Percentiles rank a stretch among this genome's conserved stretches.
phyloP scores from a whole-genome alignment of 768 basidiomycete genomes.

The Polyporus arcularius region DNA sequence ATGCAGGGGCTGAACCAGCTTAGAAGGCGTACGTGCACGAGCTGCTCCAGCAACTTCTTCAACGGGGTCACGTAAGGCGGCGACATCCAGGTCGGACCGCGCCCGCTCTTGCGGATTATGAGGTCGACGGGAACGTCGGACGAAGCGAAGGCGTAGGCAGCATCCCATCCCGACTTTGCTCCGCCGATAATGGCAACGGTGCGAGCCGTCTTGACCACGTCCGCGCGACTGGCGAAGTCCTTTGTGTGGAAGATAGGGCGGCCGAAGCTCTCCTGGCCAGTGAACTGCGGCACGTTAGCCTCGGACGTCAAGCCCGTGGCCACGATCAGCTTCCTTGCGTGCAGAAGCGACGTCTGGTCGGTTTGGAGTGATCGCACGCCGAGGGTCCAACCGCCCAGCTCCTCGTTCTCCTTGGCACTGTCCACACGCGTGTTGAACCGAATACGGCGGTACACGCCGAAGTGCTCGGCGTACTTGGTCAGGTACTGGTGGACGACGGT shows the following conservation, averaged over 20 bases:
- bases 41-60: not conserved
- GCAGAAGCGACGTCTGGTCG: not conserved
- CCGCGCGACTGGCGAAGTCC: not conserved
- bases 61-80: not conserved
- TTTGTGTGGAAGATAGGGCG: not conserved
- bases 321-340: not conserved
- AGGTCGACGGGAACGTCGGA: not conserved
- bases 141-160: not conserved
- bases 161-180: not conserved
- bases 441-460: not conserved
- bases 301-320: not conserved
- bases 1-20: not conserved
- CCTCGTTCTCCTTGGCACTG: not conserved
- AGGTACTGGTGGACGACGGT: not conserved
- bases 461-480: not conserved
- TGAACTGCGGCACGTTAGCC: not conserved
- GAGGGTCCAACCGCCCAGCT: not conserved
- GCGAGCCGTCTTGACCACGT: not conserved
- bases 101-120: not conserved
- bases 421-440: not conserved
- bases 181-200: not conserved
- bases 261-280: not conserved
- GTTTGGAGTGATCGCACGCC: not conserved
- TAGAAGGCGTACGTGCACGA: not conserved
- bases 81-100: not conserved